Percentiles rank a stretch among this genome's conserved stretches.
Evolutionary conservation across 2,329 filamentous ascomycete genomes (phyloP).

Genomic region (Aspergillus japonicus): DNA sequence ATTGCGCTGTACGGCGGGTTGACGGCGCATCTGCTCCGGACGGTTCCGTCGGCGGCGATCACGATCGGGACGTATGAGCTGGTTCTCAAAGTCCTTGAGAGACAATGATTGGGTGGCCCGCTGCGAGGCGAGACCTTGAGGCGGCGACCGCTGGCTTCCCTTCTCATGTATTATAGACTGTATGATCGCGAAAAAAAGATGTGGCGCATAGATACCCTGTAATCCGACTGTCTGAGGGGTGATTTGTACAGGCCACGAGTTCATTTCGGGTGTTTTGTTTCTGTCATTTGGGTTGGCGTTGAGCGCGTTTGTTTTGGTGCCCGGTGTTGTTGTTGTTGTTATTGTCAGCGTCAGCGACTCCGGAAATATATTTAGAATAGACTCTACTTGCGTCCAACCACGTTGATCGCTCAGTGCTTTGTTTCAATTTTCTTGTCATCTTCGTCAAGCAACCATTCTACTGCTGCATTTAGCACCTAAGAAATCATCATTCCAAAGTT

Average conservation of each 20-base stretch:
- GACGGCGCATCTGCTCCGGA: slow-evolving; percentile 37
- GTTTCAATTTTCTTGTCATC: no score
- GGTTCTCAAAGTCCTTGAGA: slow-evolving; percentile 28
- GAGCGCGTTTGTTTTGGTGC: background rate
- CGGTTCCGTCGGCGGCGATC: slow-evolving; percentile 37
- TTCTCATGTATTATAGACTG: slow-evolving; percentile 9
- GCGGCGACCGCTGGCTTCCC: background rate
- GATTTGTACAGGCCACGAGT: background rate
- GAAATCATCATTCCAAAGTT: no score
- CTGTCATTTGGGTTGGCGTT: background rate
- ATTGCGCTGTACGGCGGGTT: slow-evolving; percentile 37
- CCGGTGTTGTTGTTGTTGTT: no score
- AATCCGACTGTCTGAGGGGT: slow-evolving; percentile 1
- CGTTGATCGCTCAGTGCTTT: no score
- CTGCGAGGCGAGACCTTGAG: background rate
- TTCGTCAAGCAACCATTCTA: no score
- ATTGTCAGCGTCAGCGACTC: no score
- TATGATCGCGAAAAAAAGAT: slow-evolving; percentile 1
- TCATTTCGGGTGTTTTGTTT: background rate
- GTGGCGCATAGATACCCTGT: slow-evolving; percentile 10
- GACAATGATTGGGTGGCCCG: background rate
- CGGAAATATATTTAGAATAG: background rate
- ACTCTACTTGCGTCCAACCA: no score
- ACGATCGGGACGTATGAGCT: slow-evolving; percentile 41
- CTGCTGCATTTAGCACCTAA: no score